Evolutionary conservation across 306 rosid genomes (phyloP).

Genomic region (Arachis hypogaea): DNA sequence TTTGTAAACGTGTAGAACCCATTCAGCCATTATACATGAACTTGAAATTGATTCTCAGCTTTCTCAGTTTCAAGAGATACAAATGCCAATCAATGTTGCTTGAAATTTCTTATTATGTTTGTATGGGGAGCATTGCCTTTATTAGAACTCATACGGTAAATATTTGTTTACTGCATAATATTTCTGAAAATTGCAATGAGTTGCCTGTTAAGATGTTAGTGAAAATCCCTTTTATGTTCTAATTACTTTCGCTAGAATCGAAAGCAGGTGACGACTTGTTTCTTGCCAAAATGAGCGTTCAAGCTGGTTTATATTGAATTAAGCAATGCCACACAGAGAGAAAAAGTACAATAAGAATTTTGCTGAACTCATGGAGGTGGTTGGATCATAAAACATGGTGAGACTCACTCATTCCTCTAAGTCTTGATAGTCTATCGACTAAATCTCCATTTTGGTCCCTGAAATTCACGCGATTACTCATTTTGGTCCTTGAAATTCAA

Average conservation of each 20-base stretch:
- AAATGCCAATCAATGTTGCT: neutral
- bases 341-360: too few relatives aligned
- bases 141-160: neutral
- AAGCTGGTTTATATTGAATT: too few relatives aligned
- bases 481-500: too few relatives aligned
- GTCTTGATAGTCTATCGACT: too few relatives aligned
- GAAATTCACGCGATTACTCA: too few relatives aligned
- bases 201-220: conserved; percentile 4
- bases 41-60: neutral
- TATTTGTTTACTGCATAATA: neutral
- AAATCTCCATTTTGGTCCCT: too few relatives aligned
- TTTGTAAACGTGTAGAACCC: conserved; percentile 11
- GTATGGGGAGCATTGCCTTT: neutral
- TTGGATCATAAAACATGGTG: too few relatives aligned
- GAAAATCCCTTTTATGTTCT: neutral
- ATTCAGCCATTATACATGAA: conserved; percentile 19
- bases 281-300: neutral
- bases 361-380: too few relatives aligned
- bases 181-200: neutral
- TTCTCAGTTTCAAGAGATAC: neutral
- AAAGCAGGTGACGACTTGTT: neutral
- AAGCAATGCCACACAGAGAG: too few relatives aligned
- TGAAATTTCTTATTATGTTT: conserved; percentile 3
- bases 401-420: too few relatives aligned
- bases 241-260: conserved; percentile 2